Percentiles rank a stretch among this genome's conserved stretches.
phyloP scores from a whole-genome alignment of 139 green algal genomes.

The Nannochloris sp. region DNA sequence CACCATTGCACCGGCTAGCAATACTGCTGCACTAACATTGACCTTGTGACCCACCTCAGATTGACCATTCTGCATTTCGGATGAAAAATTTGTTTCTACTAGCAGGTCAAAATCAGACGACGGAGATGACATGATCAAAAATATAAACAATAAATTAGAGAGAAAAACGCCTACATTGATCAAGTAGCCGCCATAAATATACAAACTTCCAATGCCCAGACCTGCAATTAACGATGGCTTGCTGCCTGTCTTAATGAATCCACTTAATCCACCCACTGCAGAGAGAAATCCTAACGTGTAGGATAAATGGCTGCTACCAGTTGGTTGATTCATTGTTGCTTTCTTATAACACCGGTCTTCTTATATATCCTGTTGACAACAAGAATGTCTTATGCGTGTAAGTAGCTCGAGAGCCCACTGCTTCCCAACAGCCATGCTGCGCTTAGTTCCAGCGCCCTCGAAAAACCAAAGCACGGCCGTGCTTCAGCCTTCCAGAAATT shows the following conservation, averaged over 20 bases:
- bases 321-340: too few species aligned
- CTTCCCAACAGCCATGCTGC: too few species aligned
- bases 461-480: too few species aligned
- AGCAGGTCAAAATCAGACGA: too few species aligned
- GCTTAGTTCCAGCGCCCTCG: too few species aligned
- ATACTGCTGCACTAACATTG: slow-evolving; percentile 1
- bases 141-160: background rate
- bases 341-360: too few species aligned
- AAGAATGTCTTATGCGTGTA: too few species aligned
- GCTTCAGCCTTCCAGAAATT: too few species aligned
- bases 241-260: background rate
- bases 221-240: slow-evolving; percentile 3
- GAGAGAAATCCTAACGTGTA: slow-evolving; percentile 5
- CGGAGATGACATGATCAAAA: background rate
- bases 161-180: slow-evolving; percentile 22
- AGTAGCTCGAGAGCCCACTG: too few species aligned
- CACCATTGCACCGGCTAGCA: slow-evolving; percentile 12
- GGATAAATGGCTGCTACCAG: slow-evolving; percentile 7
- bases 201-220: slow-evolving; percentile 11
- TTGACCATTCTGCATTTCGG: slow-evolving; percentile 7
- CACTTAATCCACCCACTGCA: background rate
- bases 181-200: background rate
- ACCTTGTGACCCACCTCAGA: slow-evolving; percentile 10
- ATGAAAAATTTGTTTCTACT: background rate
- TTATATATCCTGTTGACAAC: too few species aligned